Base-by-base conservation (phyloP, 208 protist species). In the Plasmodiophora brassicae region DNA sequence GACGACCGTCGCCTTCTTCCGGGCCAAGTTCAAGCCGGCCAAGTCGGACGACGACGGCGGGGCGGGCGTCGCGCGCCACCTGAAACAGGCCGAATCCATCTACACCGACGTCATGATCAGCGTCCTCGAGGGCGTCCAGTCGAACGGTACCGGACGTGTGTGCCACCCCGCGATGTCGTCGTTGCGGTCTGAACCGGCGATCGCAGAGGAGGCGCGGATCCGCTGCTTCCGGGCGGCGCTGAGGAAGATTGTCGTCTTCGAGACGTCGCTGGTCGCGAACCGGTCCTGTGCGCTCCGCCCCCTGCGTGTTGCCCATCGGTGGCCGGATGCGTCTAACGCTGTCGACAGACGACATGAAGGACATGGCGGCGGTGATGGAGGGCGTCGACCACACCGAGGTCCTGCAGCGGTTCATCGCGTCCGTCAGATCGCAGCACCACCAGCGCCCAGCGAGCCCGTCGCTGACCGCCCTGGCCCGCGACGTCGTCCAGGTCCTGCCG, bases 331-430 rank as follows among this genome's bases (percentile, higher is more conserved):
- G 32, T 78, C n/a, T 38, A 5, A 78, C 41, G 32, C 41, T 38
- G 32, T 78, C 41, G 10, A 32, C 65, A 78, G 65, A 78, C 41
- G 65, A 78, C n/a, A 78, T 78, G 14, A 78, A 32, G n/a, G 65
- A 78, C 65, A 78, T 78, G 65, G 65, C 65, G 32, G 65, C 5
- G 5, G 65, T 78, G n/a, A 78, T 78, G 65, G 65, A 78, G 65
- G n/a, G 41, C 20, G 41, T 78, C n/a, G 65, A 78, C 41, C 65
- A 78, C 41, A 5, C n/a, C 20, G 65, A 78, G n/a, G 65, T 78
- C 41, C 5, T 78, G 10, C 10, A 78, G 5, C 65, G 41, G 65
- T 36, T 78, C n/a, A 78, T 78, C 5, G 20, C n/a, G 65, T 78
- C 65, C 10, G 65, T 32, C n/a, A n/a, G n/a, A n/a, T n/a, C n/a